Percentiles rank a stretch among this genome's conserved stretches.
These are phyloP conservation scores for Kodamaea neixiangensis DNA, from an alignment of 805 yeast genomes.

Conservation along the genomic window DNA sequence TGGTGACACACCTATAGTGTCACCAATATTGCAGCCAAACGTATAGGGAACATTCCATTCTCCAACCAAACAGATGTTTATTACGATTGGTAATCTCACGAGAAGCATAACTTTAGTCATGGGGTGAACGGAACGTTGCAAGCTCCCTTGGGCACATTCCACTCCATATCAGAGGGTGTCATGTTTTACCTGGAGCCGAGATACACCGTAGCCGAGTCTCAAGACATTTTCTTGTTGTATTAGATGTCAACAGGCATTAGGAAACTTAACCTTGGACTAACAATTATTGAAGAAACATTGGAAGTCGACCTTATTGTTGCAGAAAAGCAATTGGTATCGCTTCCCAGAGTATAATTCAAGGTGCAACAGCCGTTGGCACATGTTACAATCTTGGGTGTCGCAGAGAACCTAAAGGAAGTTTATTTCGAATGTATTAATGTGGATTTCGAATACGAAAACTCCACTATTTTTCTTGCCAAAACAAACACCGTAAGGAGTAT, in stretches of 20 bases:
- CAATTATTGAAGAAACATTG: slow-evolving; percentile 16
- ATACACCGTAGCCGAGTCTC: neutral
- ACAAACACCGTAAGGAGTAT: slow-evolving; percentile 19
- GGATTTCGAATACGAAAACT: slow-evolving; percentile 16
- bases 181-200: neutral
- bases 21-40: slow-evolving; percentile 27
- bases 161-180: neutral
- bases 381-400: slow-evolving; percentile 24
- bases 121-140: neutral
- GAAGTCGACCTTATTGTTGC: slow-evolving; percentile 19
- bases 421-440: slow-evolving; percentile 14
- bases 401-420: slow-evolving; percentile 17
- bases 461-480: slow-evolving; percentile 18
- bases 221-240: neutral
- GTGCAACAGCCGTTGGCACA: slow-evolving; percentile 20
- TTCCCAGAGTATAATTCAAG: slow-evolving; percentile 19
- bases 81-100: slow-evolving; percentile 27
- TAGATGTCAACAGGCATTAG: slow-evolving; percentile 18
- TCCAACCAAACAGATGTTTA: slow-evolving; percentile 21
- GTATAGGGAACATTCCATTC: slow-evolving; percentile 27
- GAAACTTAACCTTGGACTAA: slow-evolving; percentile 24
- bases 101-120: slow-evolving; percentile 14
- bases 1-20: slow-evolving; percentile 26
- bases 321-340: slow-evolving; percentile 12
- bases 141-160: neutral